These are phyloP conservation scores for Aspergillus transmontanensis DNA, from an alignment of 2,329 filamentous ascomycete genomes.

Conservation along the genomic window DNA sequence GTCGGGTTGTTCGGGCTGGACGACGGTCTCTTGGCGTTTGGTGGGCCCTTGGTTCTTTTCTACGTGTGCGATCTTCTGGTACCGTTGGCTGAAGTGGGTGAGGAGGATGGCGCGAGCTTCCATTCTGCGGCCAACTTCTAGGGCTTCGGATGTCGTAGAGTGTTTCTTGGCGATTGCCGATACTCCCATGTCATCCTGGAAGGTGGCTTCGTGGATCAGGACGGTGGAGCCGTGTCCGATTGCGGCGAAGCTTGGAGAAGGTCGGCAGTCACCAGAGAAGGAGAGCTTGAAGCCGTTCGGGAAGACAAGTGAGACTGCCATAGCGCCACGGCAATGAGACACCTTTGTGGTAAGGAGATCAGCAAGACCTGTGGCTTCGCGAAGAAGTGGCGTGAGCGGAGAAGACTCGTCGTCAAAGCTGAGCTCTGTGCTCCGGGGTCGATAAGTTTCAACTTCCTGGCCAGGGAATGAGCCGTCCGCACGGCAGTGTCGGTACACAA, in stretches of 20 bases:
- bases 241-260: slow-evolving; percentile 67
- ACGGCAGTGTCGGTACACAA: slow-evolving; percentile 35
- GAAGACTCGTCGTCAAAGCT: slow-evolving; percentile 29
- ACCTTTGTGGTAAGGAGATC: slow-evolving; percentile 70
- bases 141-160: slow-evolving; percentile 82
- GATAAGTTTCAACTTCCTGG: slow-evolving; percentile 9
- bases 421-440: slow-evolving; percentile 24
- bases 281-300: slow-evolving; percentile 80
- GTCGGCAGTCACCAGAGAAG: slow-evolving; percentile 93
- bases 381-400: slow-evolving; percentile 43
- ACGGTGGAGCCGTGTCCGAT: slow-evolving; percentile 78
- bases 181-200: slow-evolving; percentile 77
- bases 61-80: slow-evolving; percentile 71
- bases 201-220: slow-evolving; percentile 93
- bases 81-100: slow-evolving; percentile 94
- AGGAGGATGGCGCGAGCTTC: slow-evolving; percentile 76
- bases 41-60: slow-evolving; percentile 22
- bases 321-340: slow-evolving; percentile 75
- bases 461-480: slow-evolving; percentile 29
- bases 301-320: slow-evolving; percentile 77
- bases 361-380: slow-evolving; percentile 61
- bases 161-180: slow-evolving; percentile 90
- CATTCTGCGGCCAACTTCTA: slow-evolving; percentile 78
- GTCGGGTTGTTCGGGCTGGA: slow-evolving; percentile 21
- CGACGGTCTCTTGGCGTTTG: slow-evolving; percentile 8